These are phyloP conservation scores for Oenanthe sinensis DNA, from an alignment of 129 eudicot genomes.

Conservation along the genomic window DNA sequence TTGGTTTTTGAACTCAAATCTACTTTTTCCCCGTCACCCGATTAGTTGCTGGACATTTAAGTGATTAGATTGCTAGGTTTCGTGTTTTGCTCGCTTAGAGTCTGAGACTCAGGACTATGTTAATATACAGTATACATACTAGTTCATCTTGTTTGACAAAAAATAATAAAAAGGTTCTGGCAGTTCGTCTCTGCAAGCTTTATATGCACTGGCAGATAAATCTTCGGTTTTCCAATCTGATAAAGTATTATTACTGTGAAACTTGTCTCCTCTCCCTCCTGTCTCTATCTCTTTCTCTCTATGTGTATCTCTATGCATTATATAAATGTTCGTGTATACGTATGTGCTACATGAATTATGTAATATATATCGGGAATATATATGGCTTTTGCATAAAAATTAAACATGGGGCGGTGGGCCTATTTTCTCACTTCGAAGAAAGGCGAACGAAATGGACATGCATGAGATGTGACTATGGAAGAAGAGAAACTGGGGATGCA, in stretches of 20 bases:
- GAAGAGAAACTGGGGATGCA: not conserved
- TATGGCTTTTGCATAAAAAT: not conserved
- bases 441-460: conserved; percentile 10
- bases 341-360: no score
- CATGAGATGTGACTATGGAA: conserved; percentile 2
- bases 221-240: conserved; percentile 5
- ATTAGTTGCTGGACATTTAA: conserved; percentile 31
- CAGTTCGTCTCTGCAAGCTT: conserved; percentile 5
- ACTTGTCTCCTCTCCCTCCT: not conserved
- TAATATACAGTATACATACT: no score
- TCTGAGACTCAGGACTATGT: conserved; percentile 5
- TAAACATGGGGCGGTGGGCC: not conserved
- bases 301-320: not conserved
- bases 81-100: conserved; percentile 15
- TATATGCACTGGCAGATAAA: conserved; percentile 14
- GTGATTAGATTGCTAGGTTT: conserved; percentile 26
- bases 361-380: not conserved
- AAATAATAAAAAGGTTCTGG: not conserved
- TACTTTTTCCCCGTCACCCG: conserved; percentile 49
- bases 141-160: not conserved
- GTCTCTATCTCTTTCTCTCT: not conserved
- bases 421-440: not conserved
- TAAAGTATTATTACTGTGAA: not conserved
- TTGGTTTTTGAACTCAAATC: conserved; percentile 54
- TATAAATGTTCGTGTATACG: not conserved